Evolutionary conservation across 2,329 filamentous ascomycete genomes (phyloP).

Genomic region (Calonectria fujianensis): DNA sequence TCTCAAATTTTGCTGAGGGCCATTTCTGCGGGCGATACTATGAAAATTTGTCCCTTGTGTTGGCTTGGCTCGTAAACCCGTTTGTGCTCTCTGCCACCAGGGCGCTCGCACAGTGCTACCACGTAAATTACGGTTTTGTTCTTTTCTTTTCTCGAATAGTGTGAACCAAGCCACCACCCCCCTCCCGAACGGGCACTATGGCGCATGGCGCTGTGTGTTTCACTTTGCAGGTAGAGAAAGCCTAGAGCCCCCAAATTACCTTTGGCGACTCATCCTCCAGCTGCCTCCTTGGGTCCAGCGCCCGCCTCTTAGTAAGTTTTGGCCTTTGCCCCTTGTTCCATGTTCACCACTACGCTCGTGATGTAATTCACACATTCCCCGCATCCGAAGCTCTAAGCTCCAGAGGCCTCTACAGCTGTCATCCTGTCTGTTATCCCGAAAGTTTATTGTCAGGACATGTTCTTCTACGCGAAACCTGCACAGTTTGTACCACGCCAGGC

Average conservation of each 20-base stretch:
- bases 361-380: constrained; percentile 32
- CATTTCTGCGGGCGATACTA: neutral
- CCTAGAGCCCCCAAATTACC: constrained; percentile 25
- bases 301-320: constrained; percentile 19
- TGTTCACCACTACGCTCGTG: constrained; percentile 13
- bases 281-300: constrained; percentile 22
- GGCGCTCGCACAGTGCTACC: neutral
- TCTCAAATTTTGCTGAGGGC: neutral
- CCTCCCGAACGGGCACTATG: constrained; percentile 26
- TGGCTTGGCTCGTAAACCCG: constrained; percentile 4
- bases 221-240: constrained; percentile 3
- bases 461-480: constrained; percentile 1
- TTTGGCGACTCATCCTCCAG: constrained; percentile 32
- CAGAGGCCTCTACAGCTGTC: constrained; percentile 14
- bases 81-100: constrained; percentile 18
- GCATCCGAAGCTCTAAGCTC: constrained; percentile 15
- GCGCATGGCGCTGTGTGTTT: constrained; percentile 21
- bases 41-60: constrained; percentile 20
- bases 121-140: constrained; percentile 21
- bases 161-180: constrained; percentile 22
- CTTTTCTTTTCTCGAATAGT: constrained; percentile 30
- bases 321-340: constrained; percentile 22
- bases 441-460: constrained; percentile 1
- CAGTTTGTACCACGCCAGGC: constrained; percentile 42
- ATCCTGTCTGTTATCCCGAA: constrained; percentile 21